Evolutionary conservation across 2,329 filamentous ascomycete species (phyloP).

Genomic region (Alternaria brassicicola): DNA sequence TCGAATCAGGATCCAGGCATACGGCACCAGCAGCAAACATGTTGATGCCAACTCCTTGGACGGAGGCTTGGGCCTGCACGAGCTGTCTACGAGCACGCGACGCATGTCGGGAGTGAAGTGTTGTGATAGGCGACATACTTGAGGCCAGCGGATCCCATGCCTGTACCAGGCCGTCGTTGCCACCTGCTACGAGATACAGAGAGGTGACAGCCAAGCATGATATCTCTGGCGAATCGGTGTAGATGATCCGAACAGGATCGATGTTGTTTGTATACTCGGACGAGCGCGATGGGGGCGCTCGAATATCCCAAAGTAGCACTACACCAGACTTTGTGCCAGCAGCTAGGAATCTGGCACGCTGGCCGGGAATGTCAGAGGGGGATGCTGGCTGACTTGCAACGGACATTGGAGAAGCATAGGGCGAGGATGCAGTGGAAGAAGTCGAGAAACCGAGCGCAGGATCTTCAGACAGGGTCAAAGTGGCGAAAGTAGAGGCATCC

Average conservation of each 20-base stretch:
- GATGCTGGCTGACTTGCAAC: conserved; percentile 53
- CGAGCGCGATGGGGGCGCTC: conserved; percentile 65
- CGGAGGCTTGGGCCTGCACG: conserved; percentile 69
- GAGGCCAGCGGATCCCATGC: conserved; percentile 96
- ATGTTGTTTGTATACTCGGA: conserved; percentile 64
- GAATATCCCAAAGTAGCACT: conserved; percentile 85
- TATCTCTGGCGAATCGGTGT: conserved; percentile 88
- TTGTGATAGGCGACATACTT: conserved; percentile 76
- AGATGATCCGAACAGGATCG: conserved; percentile 76
- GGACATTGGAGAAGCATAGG: conserved; percentile 60
- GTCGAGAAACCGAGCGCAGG: conserved; percentile 68
- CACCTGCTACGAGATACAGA: conserved; percentile 88
- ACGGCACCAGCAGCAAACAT: conserved; percentile 85
- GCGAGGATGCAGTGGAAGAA: conserved; percentile 60
- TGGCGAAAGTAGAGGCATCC: conserved; percentile 76
- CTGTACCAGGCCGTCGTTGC: conserved; percentile 92
- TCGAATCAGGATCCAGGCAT: conserved; percentile 84
- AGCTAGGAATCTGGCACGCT: conserved; percentile 79
- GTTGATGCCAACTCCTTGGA: conserved; percentile 72
- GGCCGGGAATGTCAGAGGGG: conserved; percentile 75
- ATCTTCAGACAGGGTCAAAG: conserved; percentile 77
- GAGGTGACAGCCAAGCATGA: conserved; percentile 82
- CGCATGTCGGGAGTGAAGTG: conserved; percentile 83
- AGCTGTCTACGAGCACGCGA: conserved; percentile 79
- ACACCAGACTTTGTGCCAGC: conserved; percentile 78